A percentile compares a stretch with the other conserved stretches of the same genome.
These are phyloP conservation scores for Protea cynaroides DNA, from an alignment of 164 flowering plant genomes.

Conservation along the genomic window DNA sequence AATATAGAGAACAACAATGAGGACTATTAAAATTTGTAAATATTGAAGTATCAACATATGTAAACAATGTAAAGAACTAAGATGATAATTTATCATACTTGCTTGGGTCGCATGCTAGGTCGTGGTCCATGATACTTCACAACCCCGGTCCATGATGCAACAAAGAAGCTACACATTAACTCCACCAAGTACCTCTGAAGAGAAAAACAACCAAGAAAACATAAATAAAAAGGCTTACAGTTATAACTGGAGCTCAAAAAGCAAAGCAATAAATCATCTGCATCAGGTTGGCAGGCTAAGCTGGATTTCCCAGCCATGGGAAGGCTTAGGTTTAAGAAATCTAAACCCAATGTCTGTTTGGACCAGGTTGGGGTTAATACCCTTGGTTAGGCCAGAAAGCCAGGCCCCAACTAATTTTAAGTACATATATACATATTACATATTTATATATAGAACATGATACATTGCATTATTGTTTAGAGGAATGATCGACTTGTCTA, in stretches of 20 bases:
- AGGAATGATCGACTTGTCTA: too few species aligned
- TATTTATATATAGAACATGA: too few species aligned
- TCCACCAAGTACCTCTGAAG: conserved; percentile 83
- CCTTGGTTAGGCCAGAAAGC: too few species aligned
- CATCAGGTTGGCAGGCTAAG: too few species aligned
- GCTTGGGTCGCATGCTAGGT: conserved; percentile 89
- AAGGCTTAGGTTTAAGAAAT: too few species aligned
- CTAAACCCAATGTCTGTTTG: too few species aligned
- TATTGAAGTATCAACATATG: neutral
- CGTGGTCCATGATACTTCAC: conserved; percentile 96
- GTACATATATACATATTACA: too few species aligned
- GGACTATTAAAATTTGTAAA: neutral
- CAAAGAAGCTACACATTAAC: conserved; percentile 88
- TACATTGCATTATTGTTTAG: too few species aligned
- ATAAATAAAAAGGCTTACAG: neutral
- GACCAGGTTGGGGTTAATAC: too few species aligned
- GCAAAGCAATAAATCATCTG: neutral
- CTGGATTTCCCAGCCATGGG: too few species aligned
- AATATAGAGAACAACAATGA: neutral
- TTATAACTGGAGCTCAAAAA: neutral
- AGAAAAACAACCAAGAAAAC: conserved; percentile 10
- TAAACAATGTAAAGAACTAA: neutral
- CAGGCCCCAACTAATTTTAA: too few species aligned
- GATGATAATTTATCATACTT: conserved; percentile 33
- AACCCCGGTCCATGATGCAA: conserved; percentile 99